Percentiles rank a stretch among this genome's conserved stretches.
Conservation (phyloP, 345 rosid species). For the Zanthoxylum bungeanum region DNA sequence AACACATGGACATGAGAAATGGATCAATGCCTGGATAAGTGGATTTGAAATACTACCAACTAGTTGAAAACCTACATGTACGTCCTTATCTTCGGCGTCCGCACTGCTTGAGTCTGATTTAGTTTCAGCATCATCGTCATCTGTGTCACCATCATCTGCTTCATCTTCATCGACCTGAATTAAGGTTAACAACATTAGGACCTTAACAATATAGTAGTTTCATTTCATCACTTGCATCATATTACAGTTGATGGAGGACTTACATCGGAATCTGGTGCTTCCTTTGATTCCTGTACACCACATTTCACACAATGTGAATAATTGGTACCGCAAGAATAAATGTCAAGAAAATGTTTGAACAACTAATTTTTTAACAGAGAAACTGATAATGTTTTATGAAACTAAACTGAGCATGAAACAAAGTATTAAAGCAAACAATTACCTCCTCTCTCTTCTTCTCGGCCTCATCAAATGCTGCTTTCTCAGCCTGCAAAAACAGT, state of each 20-base stretch:
- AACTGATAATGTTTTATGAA: too few relatives aligned
- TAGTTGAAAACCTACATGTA: slow-evolving; percentile 29
- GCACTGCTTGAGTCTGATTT: slow-evolving; percentile 34
- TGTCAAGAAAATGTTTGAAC: too few relatives aligned
- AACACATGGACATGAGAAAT: neutral
- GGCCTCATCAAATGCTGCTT: slow-evolving; percentile 91
- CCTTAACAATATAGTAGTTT: neutral
- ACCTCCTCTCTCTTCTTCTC: slow-evolving; percentile 90
- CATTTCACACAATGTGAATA: slow-evolving; percentile 6
- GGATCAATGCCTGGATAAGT: neutral
- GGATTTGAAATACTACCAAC: too few relatives aligned
- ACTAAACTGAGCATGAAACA: too few relatives aligned
- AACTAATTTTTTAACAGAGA: too few relatives aligned
- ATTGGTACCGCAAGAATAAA: neutral
- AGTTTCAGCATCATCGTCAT: slow-evolving; percentile 44
- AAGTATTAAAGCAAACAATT: neutral
- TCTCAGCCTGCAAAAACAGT: slow-evolving; percentile 69
- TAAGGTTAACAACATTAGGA: neutral
- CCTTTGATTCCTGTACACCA: slow-evolving; percentile 61
- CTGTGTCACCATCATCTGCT: slow-evolving; percentile 37
- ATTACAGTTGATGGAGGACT: slow-evolving; percentile 16
- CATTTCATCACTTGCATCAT: neutral
- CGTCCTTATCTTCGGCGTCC: slow-evolving; percentile 30
- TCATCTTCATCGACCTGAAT: slow-evolving; percentile 66
- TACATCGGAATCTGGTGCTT: slow-evolving; percentile 76